Percentiles rank a stretch among this genome's conserved stretches.
phyloP scores from a whole-genome alignment of 2,329 filamentous ascomycete species.

The Ambrosiella cleistominuta region DNA sequence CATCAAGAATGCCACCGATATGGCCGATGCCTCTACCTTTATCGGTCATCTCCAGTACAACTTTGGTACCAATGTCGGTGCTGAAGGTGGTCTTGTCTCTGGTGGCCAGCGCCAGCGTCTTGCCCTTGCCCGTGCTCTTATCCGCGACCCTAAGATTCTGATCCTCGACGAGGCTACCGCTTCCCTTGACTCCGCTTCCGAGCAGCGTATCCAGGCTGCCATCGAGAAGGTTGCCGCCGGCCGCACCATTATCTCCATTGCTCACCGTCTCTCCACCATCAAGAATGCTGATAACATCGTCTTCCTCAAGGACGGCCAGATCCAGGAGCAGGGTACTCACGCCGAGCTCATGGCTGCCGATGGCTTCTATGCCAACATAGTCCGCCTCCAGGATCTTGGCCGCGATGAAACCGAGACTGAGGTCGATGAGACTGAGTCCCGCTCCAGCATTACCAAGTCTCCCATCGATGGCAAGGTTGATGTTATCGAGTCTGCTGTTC shows the following conservation, averaged over 20 bases:
- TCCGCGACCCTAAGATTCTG: constrained; percentile 38
- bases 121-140: constrained; percentile 38
- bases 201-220: constrained; percentile 34
- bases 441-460: constrained; percentile 18
- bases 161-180: constrained; percentile 46
- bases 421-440: constrained; percentile 18
- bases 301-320: constrained; percentile 41
- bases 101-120: constrained; percentile 45
- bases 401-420: constrained; percentile 15
- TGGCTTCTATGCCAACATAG: constrained; percentile 34
- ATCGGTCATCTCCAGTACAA: constrained; percentile 36
- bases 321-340: constrained; percentile 48
- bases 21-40: constrained; percentile 42
- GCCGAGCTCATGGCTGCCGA: constrained; percentile 36
- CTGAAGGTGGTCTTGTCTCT: constrained; percentile 35
- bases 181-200: constrained; percentile 40
- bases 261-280: constrained; percentile 44
- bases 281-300: constrained; percentile 49
- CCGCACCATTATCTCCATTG: constrained; percentile 49
- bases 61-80: constrained; percentile 34
- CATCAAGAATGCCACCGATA: constrained; percentile 31
- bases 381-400: constrained; percentile 25
- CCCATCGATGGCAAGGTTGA: constrained; percentile 21
- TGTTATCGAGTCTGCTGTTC: constrained; percentile 20
- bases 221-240: constrained; percentile 29